These are phyloP conservation scores for Trametes polyzona DNA, from an alignment of 1,284 basidiomycete species.

Conservation along the genomic window DNA sequence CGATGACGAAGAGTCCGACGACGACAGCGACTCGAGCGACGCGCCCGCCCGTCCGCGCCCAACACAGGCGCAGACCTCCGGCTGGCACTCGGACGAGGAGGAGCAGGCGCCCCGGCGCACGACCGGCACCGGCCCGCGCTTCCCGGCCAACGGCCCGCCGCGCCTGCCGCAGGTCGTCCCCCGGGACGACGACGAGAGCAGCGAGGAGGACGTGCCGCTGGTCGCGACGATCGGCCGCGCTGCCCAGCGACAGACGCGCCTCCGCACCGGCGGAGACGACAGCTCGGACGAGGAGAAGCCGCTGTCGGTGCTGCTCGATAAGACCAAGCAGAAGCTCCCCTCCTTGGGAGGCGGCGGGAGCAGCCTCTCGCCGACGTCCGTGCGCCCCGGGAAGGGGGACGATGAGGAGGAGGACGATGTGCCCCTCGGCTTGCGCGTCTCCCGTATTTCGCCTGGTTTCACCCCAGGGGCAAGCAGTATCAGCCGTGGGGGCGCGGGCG, in stretches of 20 bases:
- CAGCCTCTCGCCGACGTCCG: conserved; percentile 31
- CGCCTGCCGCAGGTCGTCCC: conserved; percentile 22
- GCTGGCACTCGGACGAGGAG: conserved; percentile 32
- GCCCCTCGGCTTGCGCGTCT: conserved; percentile 68
- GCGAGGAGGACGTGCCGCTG: conserved; percentile 79
- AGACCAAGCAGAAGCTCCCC: conserved; percentile 52
- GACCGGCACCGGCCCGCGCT: conserved; percentile 52
- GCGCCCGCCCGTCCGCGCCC: conserved; percentile 35
- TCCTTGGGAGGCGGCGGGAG: conserved; percentile 47
- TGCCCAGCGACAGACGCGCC: conserved; percentile 44
- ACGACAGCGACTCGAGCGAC: conserved; percentile 55
- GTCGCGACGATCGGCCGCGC: conserved; percentile 60
- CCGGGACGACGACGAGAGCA: conserved; percentile 52
- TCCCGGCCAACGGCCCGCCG: conserved; percentile 32
- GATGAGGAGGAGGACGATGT: conserved; percentile 63
- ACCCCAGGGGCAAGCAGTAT: no score
- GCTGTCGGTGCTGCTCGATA: conserved; percentile 60
- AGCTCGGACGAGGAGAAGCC: conserved; percentile 79
- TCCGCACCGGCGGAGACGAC: conserved; percentile 36
- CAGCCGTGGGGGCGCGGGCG: conserved; percentile 13
- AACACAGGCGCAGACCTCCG: conserved; percentile 33
- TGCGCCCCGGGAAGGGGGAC: conserved; percentile 6
- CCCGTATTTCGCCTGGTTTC: conserved; percentile 32
- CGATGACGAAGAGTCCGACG: conserved; percentile 52
- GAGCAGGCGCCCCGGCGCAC: conserved; percentile 49